Percentiles rank a stretch among this genome's conserved stretches.
phyloP scores from a whole-genome alignment of 1,284 basidiomycete species.

The Moesziomyces parantarcticus region DNA sequence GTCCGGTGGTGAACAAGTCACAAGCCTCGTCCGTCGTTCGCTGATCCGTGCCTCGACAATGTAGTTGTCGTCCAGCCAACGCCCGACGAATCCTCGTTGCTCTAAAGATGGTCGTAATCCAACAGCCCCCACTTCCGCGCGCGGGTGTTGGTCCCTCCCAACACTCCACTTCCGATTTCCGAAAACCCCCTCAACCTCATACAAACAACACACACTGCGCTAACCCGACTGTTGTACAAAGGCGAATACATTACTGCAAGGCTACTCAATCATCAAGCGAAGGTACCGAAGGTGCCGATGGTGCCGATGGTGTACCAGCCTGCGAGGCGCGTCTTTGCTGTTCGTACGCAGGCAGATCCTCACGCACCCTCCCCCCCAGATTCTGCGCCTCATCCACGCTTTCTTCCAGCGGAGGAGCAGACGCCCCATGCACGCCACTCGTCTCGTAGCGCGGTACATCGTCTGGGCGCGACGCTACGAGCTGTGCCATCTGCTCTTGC shows the following conservation, averaged over 20 bases:
- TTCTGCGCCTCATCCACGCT: conserved; percentile 7
- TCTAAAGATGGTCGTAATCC: too few species aligned
- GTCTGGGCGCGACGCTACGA: conserved; percentile 35
- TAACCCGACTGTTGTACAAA: conserved; percentile 20
- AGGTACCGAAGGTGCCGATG: conserved; percentile 9
- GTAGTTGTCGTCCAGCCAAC: too few species aligned
- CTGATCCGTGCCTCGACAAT: too few species aligned
- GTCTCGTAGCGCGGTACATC: conserved; percentile 37
- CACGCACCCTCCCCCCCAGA: not conserved
- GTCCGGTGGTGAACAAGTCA: too few species aligned
- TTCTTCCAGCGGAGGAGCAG: conserved; percentile 18
- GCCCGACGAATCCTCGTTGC: too few species aligned
- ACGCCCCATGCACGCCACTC: not conserved
- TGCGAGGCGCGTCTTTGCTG: not conserved
- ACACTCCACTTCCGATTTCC: too few species aligned
- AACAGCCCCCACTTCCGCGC: too few species aligned
- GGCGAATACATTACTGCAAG: too few species aligned
- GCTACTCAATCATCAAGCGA: conserved; percentile 8
- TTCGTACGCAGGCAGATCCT: conserved; percentile 22
- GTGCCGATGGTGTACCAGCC: not conserved
- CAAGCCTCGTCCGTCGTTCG: too few species aligned
- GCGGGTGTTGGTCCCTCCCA: too few species aligned
- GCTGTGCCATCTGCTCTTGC: conserved; percentile 28
- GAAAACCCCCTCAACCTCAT: too few species aligned
- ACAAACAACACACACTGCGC: not conserved